Base-by-base conservation (phyloP, 768 basidiomycete species). In the Serendipita sp. region DNA sequence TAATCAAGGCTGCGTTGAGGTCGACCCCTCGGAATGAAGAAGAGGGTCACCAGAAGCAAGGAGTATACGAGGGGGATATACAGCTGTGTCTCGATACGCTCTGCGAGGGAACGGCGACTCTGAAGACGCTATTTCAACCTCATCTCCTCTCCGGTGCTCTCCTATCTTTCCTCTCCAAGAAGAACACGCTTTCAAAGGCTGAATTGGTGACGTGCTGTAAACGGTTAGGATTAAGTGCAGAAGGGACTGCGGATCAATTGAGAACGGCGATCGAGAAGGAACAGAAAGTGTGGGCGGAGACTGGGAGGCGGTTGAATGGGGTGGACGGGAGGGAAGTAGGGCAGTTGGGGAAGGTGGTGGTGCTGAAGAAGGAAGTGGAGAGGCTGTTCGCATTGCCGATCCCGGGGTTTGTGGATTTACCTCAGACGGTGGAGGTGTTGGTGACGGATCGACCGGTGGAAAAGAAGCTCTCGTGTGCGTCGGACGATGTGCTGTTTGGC, bases 71-170 rank as follows among this genome's bases (percentile, higher is more conserved):
- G 5, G 14, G 16, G 3, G 28, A 53, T 1, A 70, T 78, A 28
- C 77, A 77, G 3, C 61, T 77, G 3, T 79, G 78, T 63, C 75
- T 81, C n/a, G 78, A 76, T n/a, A 75, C 78, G 22, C 73, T 81
- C 5, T 72, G 75, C 4, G 76, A 79, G 66, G 79, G 79, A 0
- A 77, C 77, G 1, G 73, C 77, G 0, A 72, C 79, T 4, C 69
- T 79, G n/a, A 74, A 76, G 34, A 81, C 79, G 3, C 71, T 75
- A 9, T 79, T 77, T 64, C 78, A 79, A 66, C 79, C 79, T 3
- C 64, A 77, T 2, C 64, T 81, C 24, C 71, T 81, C 13, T 76
- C 76, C 2, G 78, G 76, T 2, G 75, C 74, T 2, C 72, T 79
- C 3, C 67, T 78, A 34, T 72, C 69, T 31, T 79, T 78, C 69